These are phyloP conservation scores for Tolypocladium tundrense DNA, from an alignment of 2,329 filamentous ascomycete species.

Conservation along the genomic window DNA sequence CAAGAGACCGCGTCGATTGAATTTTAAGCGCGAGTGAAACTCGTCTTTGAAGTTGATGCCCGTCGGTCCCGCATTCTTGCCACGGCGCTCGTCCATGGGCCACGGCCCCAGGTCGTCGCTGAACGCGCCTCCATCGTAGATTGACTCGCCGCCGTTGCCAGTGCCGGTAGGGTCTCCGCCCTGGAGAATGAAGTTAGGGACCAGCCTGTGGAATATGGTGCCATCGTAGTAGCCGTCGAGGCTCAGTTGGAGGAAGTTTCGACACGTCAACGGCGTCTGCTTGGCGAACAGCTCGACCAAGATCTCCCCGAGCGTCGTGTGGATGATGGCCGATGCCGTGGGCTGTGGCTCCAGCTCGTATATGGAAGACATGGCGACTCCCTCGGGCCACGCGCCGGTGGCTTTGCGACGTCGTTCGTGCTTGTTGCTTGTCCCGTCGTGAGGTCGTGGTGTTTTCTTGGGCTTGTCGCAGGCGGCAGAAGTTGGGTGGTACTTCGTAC, in stretches of 20 bases:
- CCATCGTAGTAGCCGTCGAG: slow-evolving; percentile 92
- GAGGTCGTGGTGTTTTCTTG: neutral
- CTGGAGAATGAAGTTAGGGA: slow-evolving; percentile 87
- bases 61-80: slow-evolving; percentile 47
- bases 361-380: slow-evolving; percentile 63
- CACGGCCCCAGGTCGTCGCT: slow-evolving; percentile 62
- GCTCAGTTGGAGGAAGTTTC: slow-evolving; percentile 92
- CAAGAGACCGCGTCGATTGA: slow-evolving; percentile 79
- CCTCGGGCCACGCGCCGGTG: neutral
- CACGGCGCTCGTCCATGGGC: slow-evolving; percentile 56
- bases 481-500: neutral
- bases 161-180: slow-evolving; percentile 92
- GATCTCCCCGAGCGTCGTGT: slow-evolving; percentile 83
- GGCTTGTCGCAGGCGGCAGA: neutral
- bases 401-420: neutral
- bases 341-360: slow-evolving; percentile 95
- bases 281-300: slow-evolving; percentile 90
- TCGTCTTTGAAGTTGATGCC: slow-evolving; percentile 68
- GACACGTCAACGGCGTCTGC: slow-evolving; percentile 81
- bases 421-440: neutral
- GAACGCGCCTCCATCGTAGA: slow-evolving; percentile 76
- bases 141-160: slow-evolving; percentile 82
- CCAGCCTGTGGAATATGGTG: slow-evolving; percentile 87
- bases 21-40: slow-evolving; percentile 84
- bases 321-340: slow-evolving; percentile 81